Evolutionary conservation across 2,329 filamentous ascomycete genomes (phyloP).

Genomic region (Penicillium glabrum): DNA sequence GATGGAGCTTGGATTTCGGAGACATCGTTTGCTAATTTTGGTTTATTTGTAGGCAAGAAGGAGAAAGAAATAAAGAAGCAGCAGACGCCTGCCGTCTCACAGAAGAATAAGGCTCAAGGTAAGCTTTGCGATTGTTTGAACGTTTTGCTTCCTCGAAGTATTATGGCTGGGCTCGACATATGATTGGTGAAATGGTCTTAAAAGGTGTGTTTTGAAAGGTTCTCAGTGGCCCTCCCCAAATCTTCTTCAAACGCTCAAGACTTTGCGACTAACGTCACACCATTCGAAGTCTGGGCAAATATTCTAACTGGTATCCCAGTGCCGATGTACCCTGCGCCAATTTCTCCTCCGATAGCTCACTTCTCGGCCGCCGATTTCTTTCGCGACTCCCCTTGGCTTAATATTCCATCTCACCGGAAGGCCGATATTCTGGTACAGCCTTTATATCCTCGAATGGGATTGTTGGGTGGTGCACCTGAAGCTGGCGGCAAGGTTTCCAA

Average conservation of each 20-base stretch:
- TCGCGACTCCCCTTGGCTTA: constrained; percentile 80
- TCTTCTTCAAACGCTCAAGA: constrained; percentile 5
- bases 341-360: constrained; percentile 26
- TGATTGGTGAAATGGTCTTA: not conserved
- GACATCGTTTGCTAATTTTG: not conserved
- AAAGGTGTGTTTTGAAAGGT: constrained; percentile 12
- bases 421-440: constrained; percentile 64
- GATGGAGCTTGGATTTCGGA: not conserved
- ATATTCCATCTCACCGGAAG: constrained; percentile 65
- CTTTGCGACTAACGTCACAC: constrained; percentile 30
- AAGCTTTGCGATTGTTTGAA: constrained; percentile 17
- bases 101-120: constrained; percentile 31
- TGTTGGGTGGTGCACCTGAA: constrained; percentile 73
- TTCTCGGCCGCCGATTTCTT: constrained; percentile 66
- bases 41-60: constrained; percentile 30
- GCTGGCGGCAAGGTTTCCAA: constrained; percentile 76
- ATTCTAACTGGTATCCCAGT: constrained; percentile 42
- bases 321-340: constrained; percentile 28
- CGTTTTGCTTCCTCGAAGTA: constrained; percentile 8
- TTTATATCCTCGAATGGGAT: constrained; percentile 60
- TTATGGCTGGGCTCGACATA: constrained; percentile 30
- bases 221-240: not conserved
- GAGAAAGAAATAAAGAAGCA: constrained; percentile 38
- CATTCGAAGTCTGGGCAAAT: constrained; percentile 29
- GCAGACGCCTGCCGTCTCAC: constrained; percentile 20